Base-by-base conservation (phyloP, 305 asterid species). In the Fraxinus baroniana region DNA sequence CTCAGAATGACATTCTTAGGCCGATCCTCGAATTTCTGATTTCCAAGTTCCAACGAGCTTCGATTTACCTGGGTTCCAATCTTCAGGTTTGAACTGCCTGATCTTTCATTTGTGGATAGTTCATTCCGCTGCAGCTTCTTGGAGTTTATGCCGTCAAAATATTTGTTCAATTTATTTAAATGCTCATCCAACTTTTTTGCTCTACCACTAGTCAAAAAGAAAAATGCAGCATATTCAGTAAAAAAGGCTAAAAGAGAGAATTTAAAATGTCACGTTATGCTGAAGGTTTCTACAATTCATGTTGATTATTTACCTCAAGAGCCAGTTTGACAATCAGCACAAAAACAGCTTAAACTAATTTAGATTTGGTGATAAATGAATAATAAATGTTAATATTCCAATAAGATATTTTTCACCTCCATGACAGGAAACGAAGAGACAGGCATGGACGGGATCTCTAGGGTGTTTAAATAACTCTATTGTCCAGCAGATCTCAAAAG, bases 91-190 rank as follows among this genome's bases (percentile, higher is more conserved):
- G 94, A 83, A 78, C 93, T 91, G 86, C 89, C 88, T 71, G 97
- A 81, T 87, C 97, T 90, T 83, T 96, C 99, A 89, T 86, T 93
- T 57, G 89, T 77, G 86, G 90, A 76, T 83, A 88, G 81, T 60
- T 97, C 99, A 86, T 83, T 90, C 74, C 93, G 91, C 88, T 84
- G 98, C 86, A 91, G 98, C 89, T 95, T 95, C 92, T 92, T 95
- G 30, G 91, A 80, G 71, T 90, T 84, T 83, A 89, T 71, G 74
- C 85, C 92, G 76, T 92, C 98, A 84, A 60, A 77, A 84, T 74
- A 92, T 83, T 90, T 92, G 91, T 82, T 80, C 88, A 95, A 82
- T 88, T 87, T 95, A 85, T 89, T 91, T 85, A 97, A 83, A 84
- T 83, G 93, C 72, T 93, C 98, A 22, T 92, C 98, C 33, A 93